These are phyloP conservation scores for Pseudogymnoascus sp. DNA, from an alignment of 2,329 filamentous ascomycete species.

Conservation along the genomic window DNA sequence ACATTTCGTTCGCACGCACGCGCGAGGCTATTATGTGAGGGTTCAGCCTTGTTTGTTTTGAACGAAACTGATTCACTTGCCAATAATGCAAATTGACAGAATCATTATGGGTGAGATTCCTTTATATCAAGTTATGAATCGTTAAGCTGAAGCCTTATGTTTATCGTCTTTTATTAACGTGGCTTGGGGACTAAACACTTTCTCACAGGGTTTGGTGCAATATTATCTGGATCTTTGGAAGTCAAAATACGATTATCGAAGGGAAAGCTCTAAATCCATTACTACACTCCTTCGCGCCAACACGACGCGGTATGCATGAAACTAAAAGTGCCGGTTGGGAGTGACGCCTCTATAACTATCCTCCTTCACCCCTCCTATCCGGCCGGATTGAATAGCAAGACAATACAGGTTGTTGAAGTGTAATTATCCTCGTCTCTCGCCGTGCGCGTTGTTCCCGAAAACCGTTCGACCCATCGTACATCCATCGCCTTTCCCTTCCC, in stretches of 20 bases:
- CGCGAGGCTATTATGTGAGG: background rate
- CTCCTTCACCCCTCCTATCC: conserved; percentile 2
- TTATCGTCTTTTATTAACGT: background rate
- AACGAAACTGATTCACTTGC: background rate
- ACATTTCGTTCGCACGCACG: background rate
- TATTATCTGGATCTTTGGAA: background rate
- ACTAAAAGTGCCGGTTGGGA: conserved; percentile 5
- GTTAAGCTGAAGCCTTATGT: background rate
- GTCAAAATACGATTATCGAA: conserved; percentile 8
- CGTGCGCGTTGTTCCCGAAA: conserved; percentile 1
- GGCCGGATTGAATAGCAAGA: conserved; percentile 7
- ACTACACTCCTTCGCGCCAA: conserved; percentile 5
- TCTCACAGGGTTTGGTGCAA: background rate
- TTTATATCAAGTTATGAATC: background rate
- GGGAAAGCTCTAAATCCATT: conserved; percentile 6
- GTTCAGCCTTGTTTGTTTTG: conserved; percentile 4
- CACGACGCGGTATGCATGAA: conserved; percentile 6
- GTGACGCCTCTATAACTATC: conserved; percentile 6
- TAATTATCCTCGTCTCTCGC: conserved; percentile 5
- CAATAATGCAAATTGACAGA: background rate
- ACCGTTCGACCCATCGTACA: conserved; percentile 11
- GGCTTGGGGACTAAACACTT: background rate
- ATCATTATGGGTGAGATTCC: background rate
- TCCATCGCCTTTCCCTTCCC: conserved; percentile 3
- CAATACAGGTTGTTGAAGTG: conserved; percentile 9